Conservation (phyloP, 1,139 yeast genomes). For the Yamadazyma blattariae region DNA sequence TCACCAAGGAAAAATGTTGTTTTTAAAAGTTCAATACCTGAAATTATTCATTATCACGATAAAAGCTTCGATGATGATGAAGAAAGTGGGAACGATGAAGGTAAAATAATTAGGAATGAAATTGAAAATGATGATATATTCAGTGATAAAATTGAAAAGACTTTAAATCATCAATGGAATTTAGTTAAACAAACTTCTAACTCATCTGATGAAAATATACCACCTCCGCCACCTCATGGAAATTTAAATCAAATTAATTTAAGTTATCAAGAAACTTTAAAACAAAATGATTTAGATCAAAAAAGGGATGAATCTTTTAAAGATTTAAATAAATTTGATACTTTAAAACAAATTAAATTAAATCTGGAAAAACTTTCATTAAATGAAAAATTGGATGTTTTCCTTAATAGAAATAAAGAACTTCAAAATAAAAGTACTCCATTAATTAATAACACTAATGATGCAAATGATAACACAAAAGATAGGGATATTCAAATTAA, state of each 20-base stretch:
- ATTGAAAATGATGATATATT: constrained; percentile 9
- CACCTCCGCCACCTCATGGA: constrained; percentile 30
- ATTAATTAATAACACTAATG: neutral
- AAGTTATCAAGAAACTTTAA: constrained; percentile 3
- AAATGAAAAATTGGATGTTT: constrained; percentile 39
- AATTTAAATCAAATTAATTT: constrained; percentile 8
- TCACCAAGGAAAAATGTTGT: constrained; percentile 44
- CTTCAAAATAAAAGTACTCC: neutral
- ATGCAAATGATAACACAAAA: constrained; percentile 9
- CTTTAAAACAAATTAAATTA: constrained; percentile 22
- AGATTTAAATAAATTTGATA: constrained; percentile 15
- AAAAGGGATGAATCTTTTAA: constrained; percentile 15
- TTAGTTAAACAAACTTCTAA: constrained; percentile 10
- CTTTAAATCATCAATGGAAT: constrained; percentile 26
- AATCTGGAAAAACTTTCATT: constrained; percentile 31
- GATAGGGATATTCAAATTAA: neutral
- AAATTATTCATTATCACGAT: constrained; percentile 32
- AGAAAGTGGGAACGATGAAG: constrained; percentile 2
- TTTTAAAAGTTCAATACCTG: constrained; percentile 31
- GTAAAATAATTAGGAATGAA: neutral
- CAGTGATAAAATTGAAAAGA: constrained; percentile 12
- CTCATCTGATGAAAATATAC: constrained; percentile 19
- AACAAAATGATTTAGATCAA: constrained; percentile 4
- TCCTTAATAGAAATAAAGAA: constrained; percentile 14
- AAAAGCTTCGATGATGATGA: constrained; percentile 2